These are phyloP conservation scores for Nitzschia sp. DNA, from an alignment of 108 stramenopile genomes.

Conservation along the genomic window DNA sequence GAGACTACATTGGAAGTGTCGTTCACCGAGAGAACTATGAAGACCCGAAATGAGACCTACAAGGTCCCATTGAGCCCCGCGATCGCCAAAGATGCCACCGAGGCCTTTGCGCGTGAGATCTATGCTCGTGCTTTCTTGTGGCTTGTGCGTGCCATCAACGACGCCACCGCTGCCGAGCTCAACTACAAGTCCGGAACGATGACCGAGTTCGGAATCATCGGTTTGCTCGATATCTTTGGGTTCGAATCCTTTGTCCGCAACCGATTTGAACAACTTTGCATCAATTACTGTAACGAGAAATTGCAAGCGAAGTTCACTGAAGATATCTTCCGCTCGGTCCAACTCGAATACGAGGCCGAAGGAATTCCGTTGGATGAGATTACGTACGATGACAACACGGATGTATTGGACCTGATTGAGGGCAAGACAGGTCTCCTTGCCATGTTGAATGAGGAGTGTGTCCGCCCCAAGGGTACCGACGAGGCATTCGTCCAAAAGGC, in stretches of 20 bases:
- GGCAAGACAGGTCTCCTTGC: constrained; percentile 90
- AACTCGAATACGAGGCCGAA: constrained; percentile 91
- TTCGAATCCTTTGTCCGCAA: constrained; percentile 94
- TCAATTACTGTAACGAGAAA: constrained; percentile 95
- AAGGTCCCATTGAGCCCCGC: constrained; percentile 74
- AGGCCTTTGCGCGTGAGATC: constrained; percentile 94
- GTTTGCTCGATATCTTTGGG: constrained; percentile 97
- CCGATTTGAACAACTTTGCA: constrained; percentile 90
- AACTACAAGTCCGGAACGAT: constrained; percentile 49
- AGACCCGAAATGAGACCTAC: constrained; percentile 77
- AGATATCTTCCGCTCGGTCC: constrained; percentile 88
- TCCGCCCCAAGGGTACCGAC: constrained; percentile 89
- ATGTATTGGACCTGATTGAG: constrained; percentile 91
- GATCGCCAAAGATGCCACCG: constrained; percentile 77
- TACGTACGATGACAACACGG: constrained; percentile 92
- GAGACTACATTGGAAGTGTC: constrained; percentile 52
- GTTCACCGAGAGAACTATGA: constrained; percentile 83
- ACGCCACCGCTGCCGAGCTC: constrained; percentile 60
- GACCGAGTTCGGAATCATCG: constrained; percentile 77
- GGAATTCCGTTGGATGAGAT: constrained; percentile 91
- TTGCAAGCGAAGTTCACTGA: constrained; percentile 92
- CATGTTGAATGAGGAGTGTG: constrained; percentile 96
- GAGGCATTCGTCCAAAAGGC: constrained; percentile 75
- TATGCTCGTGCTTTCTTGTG: constrained; percentile 81
- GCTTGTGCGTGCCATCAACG: constrained; percentile 84